phyloP scores from a whole-genome alignment of 805 yeast species.

The Nakazawaea siamensis region DNA sequence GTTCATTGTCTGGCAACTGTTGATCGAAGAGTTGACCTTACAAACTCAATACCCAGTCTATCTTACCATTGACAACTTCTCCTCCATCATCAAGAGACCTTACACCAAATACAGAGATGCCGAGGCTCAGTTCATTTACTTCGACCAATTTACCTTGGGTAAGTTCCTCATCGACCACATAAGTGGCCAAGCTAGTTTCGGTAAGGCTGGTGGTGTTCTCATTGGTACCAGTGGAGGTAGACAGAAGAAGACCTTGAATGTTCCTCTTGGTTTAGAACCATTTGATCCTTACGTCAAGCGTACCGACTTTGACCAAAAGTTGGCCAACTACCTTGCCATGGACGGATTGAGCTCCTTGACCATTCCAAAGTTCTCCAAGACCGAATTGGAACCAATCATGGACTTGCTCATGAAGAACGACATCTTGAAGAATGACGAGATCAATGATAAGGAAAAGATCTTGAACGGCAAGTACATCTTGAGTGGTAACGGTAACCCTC shows the following conservation, averaged over 20 bases:
- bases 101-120: slow-evolving; percentile 53
- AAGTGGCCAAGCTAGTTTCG: slow-evolving; percentile 43
- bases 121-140: slow-evolving; percentile 46
- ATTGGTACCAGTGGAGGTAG: slow-evolving; percentile 54
- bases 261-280: slow-evolving; percentile 44
- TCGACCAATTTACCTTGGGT: slow-evolving; percentile 57
- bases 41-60: slow-evolving; percentile 50
- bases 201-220: slow-evolving; percentile 51
- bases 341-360: slow-evolving; percentile 22
- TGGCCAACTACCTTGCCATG: slow-evolving; percentile 38
- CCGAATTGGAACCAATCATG: slow-evolving; percentile 35
- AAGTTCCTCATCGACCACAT: slow-evolving; percentile 44
- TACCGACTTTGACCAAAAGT: slow-evolving; percentile 41
- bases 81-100: slow-evolving; percentile 48
- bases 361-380: slow-evolving; percentile 34
- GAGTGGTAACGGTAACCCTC: slow-evolving; percentile 63
- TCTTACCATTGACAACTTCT: slow-evolving; percentile 68
- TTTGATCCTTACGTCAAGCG: slow-evolving; percentile 49
- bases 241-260: slow-evolving; percentile 46
- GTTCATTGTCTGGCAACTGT: slow-evolving; percentile 40
- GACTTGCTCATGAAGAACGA: slow-evolving; percentile 31
- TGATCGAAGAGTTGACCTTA: slow-evolving; percentile 45
- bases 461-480: slow-evolving; percentile 32
- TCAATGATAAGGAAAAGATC: slow-evolving; percentile 30
- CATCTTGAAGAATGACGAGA: slow-evolving; percentile 26